These are phyloP conservation scores for Blakeslea trispora DNA, from an alignment of 371 early-diverging fungal genomes.

Conservation along the genomic window DNA sequence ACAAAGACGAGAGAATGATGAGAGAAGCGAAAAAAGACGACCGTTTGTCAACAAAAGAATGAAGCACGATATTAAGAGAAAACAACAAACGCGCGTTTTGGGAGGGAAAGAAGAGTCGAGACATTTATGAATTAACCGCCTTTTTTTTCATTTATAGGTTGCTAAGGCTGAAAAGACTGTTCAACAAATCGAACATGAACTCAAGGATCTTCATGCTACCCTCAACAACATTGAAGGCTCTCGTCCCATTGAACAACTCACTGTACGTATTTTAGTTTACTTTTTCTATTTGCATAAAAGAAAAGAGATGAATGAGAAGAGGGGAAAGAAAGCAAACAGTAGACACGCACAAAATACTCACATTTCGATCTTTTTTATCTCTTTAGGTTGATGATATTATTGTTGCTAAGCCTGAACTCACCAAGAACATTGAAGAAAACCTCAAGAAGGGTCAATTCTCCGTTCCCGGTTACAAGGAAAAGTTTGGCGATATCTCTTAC, in stretches of 20 bases:
- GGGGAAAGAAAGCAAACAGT: no score
- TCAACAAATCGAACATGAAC: slow-evolving; percentile 81
- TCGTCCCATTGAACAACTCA: slow-evolving; percentile 92
- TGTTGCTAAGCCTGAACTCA: slow-evolving; percentile 91
- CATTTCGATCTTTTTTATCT: slow-evolving; percentile 3
- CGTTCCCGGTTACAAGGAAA: slow-evolving; percentile 93
- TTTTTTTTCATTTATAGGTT: slow-evolving; percentile 54
- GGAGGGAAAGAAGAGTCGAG: slow-evolving; percentile 4
- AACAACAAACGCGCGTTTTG: not conserved
- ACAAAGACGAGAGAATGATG: not conserved
- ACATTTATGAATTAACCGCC: not conserved
- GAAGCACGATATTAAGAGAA: slow-evolving; percentile 1
- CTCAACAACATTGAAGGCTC: slow-evolving; percentile 92
- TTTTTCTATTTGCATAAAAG: not conserved
- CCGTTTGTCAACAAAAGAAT: not conserved
- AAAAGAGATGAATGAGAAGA: no score
- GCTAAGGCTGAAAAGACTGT: slow-evolving; percentile 85
- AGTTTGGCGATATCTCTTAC: slow-evolving; percentile 80
- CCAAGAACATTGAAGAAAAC: slow-evolving; percentile 85
- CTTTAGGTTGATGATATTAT: slow-evolving; percentile 89
- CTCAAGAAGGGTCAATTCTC: slow-evolving; percentile 90
- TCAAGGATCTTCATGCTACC: slow-evolving; percentile 87
- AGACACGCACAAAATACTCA: not conserved
- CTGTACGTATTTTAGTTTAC: slow-evolving; percentile 65
- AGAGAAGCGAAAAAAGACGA: not conserved